Conservation (phyloP, 805 yeast genomes). For the Candida koratica region DNA sequence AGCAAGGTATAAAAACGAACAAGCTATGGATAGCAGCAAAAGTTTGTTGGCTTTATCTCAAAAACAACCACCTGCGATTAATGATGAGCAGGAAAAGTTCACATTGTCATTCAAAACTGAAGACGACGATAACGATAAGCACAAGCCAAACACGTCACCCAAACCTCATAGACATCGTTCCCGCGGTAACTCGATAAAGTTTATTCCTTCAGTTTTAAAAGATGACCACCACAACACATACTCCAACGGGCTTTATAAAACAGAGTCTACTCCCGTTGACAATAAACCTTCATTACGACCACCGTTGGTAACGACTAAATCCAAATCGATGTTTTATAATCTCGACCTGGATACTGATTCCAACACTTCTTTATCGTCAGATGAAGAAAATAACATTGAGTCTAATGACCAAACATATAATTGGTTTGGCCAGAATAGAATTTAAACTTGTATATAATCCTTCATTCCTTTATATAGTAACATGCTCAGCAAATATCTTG, state of each 20-base stretch:
- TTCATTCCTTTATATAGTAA: too few species aligned
- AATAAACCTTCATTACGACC: constrained; percentile 3
- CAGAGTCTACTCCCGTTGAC: not conserved
- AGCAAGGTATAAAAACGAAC: constrained; percentile 14
- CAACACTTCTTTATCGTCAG: constrained; percentile 14
- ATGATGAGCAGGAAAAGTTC: constrained; percentile 14
- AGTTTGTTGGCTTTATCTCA: constrained; percentile 15
- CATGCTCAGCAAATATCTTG: too few species aligned
- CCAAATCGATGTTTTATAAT: constrained; percentile 29
- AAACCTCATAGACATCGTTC: constrained; percentile 10
- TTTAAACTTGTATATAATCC: constrained; percentile 8
- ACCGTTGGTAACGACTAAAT: constrained; percentile 5
- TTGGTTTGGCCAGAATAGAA: constrained; percentile 13
- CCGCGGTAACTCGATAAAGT: constrained; percentile 29
- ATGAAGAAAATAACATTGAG: constrained; percentile 21
- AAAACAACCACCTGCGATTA: constrained; percentile 6
- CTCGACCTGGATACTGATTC: constrained; percentile 19
- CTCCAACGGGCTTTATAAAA: constrained; percentile 13
- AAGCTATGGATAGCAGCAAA: constrained; percentile 14
- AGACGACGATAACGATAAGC: constrained; percentile 1
- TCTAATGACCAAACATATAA: constrained; percentile 13
- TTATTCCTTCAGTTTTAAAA: constrained; percentile 24
- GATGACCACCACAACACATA: constrained; percentile 12
- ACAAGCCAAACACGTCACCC: constrained; percentile 2
- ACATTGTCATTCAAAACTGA: constrained; percentile 12